Evolutionary conservation across 1,139 yeast genomes (phyloP), one percentile per base, ranked within the genome.

Genomic region (Pichia sp.): DNA sequence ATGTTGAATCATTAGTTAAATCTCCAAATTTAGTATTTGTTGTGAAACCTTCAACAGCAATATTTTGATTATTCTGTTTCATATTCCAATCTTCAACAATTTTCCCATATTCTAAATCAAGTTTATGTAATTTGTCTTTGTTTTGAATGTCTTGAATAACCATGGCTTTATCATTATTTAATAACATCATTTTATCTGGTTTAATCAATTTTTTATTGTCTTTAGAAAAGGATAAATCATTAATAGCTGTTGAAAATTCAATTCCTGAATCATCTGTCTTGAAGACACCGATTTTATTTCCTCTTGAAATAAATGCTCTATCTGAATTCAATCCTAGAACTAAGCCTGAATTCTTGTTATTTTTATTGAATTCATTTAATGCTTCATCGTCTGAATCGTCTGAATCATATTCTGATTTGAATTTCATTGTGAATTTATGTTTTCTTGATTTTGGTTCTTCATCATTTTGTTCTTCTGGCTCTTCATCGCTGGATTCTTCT

Each of bases 21-120:
- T 82, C 95, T 33, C 87, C 75, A 55, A 81, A 83, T 63, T 87
- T 87, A 46, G 73, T 65, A 20, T 78, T 70, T 7, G 95, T 90
- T 3, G 82, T 85, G 61, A 78, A 82, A 31, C 76, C 70, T 23
- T 70, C 73, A 27, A 80, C 67, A 25, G 81, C 69, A 7, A 73
- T 61, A 22, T 63, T 58, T 23, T 58, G 56, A 30, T 65, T 69
- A 32, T 71, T 70, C 16, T 71, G 70, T 30, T 60, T 57, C 39
- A 61, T 38, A 23, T 53, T 46, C 95, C 95, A 87, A 61, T 86
- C 94, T 57, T 87, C 96, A 26, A 89, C 83, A 43, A 89, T 74
- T 56, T 80, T 70, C 7, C 96, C 96, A 47, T 80, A 74, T 56
- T 76, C 85, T 47, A 89, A 65, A 65, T 87, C 96, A 87, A 87